A percentile compares a stretch with the other conserved stretches of the same genome.
Conservation (phyloP, 257 asterid species). For the Solanum arcanum region DNA sequence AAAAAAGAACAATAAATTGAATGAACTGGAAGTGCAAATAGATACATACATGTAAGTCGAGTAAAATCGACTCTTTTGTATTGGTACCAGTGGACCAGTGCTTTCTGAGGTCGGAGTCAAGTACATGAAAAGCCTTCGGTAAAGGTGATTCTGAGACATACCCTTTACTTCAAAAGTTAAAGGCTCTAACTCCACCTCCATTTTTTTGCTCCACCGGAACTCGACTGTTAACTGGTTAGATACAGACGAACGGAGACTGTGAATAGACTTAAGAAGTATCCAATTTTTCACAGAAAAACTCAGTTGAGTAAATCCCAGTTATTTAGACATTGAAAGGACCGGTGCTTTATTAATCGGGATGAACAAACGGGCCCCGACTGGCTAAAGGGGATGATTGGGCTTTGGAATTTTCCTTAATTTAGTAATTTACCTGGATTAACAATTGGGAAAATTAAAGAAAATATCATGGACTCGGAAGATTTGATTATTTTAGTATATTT, state of each 20-base stretch:
- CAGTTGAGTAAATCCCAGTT: not conserved
- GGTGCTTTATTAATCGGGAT: not conserved
- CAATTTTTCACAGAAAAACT: not conserved
- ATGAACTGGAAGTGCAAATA: not conserved
- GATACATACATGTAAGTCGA: slow-evolving; percentile 76
- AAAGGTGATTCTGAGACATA: slow-evolving; percentile 76
- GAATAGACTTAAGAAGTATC: not conserved
- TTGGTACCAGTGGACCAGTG: slow-evolving; percentile 98
- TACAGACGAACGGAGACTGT: not conserved
- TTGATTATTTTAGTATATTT: no score
- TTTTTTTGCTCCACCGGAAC: slow-evolving; percentile 3
- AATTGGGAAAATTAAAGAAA: no score
- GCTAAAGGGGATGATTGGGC: not conserved
- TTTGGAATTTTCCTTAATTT: not conserved
- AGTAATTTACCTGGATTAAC: no score
- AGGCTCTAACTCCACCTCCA: slow-evolving; percentile 94
- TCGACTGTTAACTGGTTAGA: not conserved
- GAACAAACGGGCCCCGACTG: not conserved
- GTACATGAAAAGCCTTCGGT: slow-evolving; percentile 76
- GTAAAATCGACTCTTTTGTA: slow-evolving; percentile 95
- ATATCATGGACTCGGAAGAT: no score
- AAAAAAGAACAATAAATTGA: not conserved
- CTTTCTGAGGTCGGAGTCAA: slow-evolving; percentile 85
- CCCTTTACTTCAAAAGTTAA: slow-evolving; percentile 79
- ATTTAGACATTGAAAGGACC: not conserved